Evolutionary conservation across 805 yeast genomes (phyloP), one percentile per base, ranked within the genome.

Genomic region (Brettanomyces custersianus): DNA sequence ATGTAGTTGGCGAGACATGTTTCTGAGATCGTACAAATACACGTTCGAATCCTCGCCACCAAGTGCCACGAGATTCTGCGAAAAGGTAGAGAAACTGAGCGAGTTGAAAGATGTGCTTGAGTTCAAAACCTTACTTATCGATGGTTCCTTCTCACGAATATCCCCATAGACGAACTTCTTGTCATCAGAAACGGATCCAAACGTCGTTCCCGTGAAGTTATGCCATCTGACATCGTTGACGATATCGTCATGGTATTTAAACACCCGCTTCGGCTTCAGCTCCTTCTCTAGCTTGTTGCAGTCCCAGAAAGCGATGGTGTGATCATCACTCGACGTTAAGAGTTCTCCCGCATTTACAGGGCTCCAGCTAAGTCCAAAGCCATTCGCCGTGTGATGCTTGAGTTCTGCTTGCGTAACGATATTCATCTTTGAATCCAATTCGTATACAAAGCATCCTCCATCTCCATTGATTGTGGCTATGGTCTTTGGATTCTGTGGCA

Each of bases 181-280:
- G 51, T 83, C 94, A 42, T 83, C 94, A 8, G 86, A 76, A 0
- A 80, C 90, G 3, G 86, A 69, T 0, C 83, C 92, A 54, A 80
- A 74, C 3, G 73, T 29, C 40, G 67, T 60, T 18, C 59, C 61
- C 29, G 70, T 63, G 36, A 68, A 64, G 19, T 60, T 53, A 46
- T 80, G 82, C 85, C 88, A 83, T 57, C 77, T 74, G 16, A 76
- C 80, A 48, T 82, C 92, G 47, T 83, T 83, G 11, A 83, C 85
- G 24, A 79, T 77, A 43, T 74, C 78, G 0, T 52, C 45, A 43
- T 80, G 85, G 6, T 46, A 36, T 4, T 40, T 48, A 43, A 62
- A 58, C 2, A 62, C 57, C 3, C 50, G 42, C 0, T 38, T 13
- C n/a, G 68, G 68, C 16, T 17, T 34, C 15, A 40, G 4, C 13